phyloP scores from a whole-genome alignment of 2,329 filamentous ascomycete genomes.

The Massarina eburnea region DNA sequence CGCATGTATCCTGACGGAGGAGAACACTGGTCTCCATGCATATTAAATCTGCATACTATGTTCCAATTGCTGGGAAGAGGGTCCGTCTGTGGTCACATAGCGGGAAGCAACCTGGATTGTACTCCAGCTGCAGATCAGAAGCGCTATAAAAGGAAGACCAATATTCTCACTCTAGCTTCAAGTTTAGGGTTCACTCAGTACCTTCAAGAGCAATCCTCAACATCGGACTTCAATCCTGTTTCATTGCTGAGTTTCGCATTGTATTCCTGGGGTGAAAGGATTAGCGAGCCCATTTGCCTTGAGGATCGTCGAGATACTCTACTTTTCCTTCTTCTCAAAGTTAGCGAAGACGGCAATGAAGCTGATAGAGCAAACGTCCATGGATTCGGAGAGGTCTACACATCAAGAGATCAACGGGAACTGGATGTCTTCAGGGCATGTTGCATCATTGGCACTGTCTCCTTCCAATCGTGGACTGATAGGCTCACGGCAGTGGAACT shows the following conservation, averaged over 20 bases:
- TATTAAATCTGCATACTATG: neutral
- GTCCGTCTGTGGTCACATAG: neutral
- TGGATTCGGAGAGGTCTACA: too few relatives aligned
- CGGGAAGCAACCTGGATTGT: too few relatives aligned
- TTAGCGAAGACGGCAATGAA: neutral
- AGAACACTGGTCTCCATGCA: neutral
- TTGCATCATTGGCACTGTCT: too few relatives aligned
- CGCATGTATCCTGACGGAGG: neutral
- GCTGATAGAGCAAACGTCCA: too few relatives aligned
- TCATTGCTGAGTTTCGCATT: neutral
- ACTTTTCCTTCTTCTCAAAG: neutral
- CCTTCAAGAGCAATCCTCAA: neutral
- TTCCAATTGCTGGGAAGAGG: neutral
- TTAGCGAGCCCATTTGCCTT: neutral
- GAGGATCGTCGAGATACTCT: neutral
- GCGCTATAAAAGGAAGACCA: too few relatives aligned
- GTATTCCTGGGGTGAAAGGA: neutral
- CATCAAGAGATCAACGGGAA: too few relatives aligned
- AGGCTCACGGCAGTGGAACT: too few relatives aligned
- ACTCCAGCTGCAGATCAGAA: neutral
- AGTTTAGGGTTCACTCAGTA: neutral
- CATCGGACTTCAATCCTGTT: neutral
- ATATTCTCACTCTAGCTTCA: slow-evolving; percentile 3
- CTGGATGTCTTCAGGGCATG: too few relatives aligned
- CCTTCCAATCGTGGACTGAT: too few relatives aligned